phyloP scores from a whole-genome alignment of 495 filamentous ascomycete genomes.

The Annulohypoxylon stygium region DNA sequence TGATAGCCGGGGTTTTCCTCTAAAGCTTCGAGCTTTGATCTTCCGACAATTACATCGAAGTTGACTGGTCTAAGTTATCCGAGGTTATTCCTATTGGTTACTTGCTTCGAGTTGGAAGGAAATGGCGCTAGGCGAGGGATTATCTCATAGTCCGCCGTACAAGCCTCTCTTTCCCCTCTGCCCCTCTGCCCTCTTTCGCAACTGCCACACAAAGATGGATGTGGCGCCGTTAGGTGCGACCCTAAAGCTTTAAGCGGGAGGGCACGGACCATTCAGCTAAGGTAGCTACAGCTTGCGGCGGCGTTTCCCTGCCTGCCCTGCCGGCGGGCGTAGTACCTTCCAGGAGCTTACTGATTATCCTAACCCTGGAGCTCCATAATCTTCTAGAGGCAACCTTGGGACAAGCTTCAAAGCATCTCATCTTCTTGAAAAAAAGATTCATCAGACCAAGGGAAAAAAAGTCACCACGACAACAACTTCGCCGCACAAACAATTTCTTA shows the following conservation, averaged over 20 bases:
- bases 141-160: background rate
- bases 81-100: slow-evolving; percentile 18
- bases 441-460: background rate
- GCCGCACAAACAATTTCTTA: background rate
- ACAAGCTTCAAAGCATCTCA: background rate
- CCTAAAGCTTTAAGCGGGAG: background rate
- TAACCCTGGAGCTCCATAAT: background rate
- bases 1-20: background rate
- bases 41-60: slow-evolving; percentile 5
- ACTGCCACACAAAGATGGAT: too few relatives aligned
- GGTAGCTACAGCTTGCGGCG: background rate
- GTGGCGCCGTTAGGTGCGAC: too few relatives aligned
- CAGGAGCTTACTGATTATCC: slow-evolving; percentile 5
- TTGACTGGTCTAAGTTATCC: slow-evolving; percentile 27
- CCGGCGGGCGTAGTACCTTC: background rate
- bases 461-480: background rate
- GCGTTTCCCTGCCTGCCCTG: too few relatives aligned
- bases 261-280: slow-evolving; percentile 1
- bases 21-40: background rate
- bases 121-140: background rate
- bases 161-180: background rate
- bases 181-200: too few relatives aligned
- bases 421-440: background rate
- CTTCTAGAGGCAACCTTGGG: slow-evolving; percentile 1
- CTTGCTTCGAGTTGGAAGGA: background rate